Conservation (phyloP, 768 basidiomycete species). For the Termitomyces sp. region DNA sequence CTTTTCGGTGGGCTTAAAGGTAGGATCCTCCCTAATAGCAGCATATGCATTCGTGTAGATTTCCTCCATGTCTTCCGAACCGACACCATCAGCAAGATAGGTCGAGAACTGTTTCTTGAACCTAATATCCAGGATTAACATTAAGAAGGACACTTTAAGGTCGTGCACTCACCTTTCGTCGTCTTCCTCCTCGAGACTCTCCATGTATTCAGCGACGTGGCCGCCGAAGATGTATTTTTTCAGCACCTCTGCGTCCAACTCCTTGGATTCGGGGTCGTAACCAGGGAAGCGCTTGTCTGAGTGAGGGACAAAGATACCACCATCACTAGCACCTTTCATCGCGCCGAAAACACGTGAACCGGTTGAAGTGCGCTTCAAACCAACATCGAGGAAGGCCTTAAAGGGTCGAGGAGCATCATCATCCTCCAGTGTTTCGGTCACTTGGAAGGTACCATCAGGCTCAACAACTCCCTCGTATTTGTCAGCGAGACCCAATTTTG, state of each 20-base stretch:
- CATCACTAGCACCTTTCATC: conserved; percentile 97
- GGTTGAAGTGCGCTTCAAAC: conserved; percentile 95
- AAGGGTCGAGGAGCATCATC: conserved; percentile 98
- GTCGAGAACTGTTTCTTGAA: conserved; percentile 97
- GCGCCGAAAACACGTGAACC: conserved; percentile 98
- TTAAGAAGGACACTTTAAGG: background rate
- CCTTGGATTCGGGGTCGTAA: conserved; percentile 89
- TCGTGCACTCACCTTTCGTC: conserved; percentile 72
- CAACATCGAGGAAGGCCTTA: conserved; percentile 98
- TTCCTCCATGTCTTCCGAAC: conserved; percentile 96
- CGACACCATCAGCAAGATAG: conserved; percentile 93
- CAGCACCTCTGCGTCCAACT: conserved; percentile 89
- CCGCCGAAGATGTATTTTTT: conserved; percentile 98
- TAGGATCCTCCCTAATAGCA: conserved; percentile 93
- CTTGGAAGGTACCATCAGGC: conserved; percentile 79
- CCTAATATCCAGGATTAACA: conserved; percentile 30
- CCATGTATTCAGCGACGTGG: conserved; percentile 99
- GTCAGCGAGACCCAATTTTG: conserved; percentile 94
- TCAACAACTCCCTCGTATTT: conserved; percentile 95
- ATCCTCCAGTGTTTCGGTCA: conserved; percentile 85
- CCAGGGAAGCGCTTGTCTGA: conserved; percentile 98
- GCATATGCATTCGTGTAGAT: conserved; percentile 91
- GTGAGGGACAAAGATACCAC: conserved; percentile 97
- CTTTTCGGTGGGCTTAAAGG: conserved; percentile 88
- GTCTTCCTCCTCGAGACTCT: conserved; percentile 98